Evolutionary conservation across 306 rosid species (phyloP).

Genomic region (Pyrus pyrifolia): DNA sequence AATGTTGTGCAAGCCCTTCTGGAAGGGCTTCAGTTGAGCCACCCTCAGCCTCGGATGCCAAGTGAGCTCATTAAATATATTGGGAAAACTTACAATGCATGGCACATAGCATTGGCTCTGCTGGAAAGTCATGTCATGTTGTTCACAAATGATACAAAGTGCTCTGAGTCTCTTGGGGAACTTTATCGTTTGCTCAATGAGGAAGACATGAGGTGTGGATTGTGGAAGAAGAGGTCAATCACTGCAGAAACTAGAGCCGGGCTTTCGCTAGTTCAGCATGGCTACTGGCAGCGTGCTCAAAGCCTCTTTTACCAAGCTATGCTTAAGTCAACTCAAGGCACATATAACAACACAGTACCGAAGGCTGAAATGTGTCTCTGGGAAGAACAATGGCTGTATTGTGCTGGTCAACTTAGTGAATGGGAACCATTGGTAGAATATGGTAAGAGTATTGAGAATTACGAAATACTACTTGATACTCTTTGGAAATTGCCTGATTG

Average conservation of each 20-base stretch:
- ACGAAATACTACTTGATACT: conserved; percentile 88
- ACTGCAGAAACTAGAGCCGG: conserved; percentile 97
- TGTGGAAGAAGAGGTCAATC: conserved; percentile 89
- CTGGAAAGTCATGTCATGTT: conserved; percentile 95
- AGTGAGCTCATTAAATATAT: conserved; percentile 97
- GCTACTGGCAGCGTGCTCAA: conserved; percentile 99
- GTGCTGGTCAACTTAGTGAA: conserved; percentile 95
- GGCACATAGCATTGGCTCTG: conserved; percentile 93
- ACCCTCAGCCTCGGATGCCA: conserved; percentile 99
- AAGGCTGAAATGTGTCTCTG: conserved; percentile 99
- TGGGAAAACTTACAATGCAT: conserved; percentile 95
- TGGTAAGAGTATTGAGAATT: conserved; percentile 92
- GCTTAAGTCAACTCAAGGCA: conserved; percentile 99
- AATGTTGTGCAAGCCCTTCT: conserved; percentile 98
- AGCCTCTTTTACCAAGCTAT: conserved; percentile 97
- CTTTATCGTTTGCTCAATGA: conserved; percentile 95
- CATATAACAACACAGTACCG: conserved; percentile 83
- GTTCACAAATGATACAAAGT: conserved; percentile 81
- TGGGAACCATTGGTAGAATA: conserved; percentile 96
- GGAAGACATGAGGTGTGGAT: conserved; percentile 98
- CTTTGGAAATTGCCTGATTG: conserved; percentile 98
- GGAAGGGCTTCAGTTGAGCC: conserved; percentile 99
- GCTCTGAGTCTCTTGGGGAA: conserved; percentile 92
- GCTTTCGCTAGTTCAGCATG: conserved; percentile 97
- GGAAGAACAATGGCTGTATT: conserved; percentile 97